Base-by-base conservation (phyloP, 78 protist genomes). In the Bigelowiella natans region DNA sequence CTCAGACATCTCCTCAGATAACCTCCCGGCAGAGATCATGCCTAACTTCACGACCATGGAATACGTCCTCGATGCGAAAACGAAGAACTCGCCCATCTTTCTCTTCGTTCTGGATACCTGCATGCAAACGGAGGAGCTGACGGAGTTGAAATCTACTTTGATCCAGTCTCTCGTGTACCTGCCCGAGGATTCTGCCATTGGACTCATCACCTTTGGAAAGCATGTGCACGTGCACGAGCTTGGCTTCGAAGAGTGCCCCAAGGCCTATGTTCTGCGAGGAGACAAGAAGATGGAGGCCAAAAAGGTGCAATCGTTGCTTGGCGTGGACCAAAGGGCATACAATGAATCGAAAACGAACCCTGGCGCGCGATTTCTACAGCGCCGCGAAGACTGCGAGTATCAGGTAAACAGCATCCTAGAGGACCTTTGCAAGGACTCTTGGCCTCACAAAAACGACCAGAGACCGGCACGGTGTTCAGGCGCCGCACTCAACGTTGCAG, bases 161-260 rank as follows among this genome's bases (percentile, higher is more conserved):
- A 38, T 94, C 83, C 93, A 92, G 95, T 94, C 95, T 36, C 93
- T 98, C 82, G 39, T 37, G 29, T 92, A 95, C 39, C 89, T 98
- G 31, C 98, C 99, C 18, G 94, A 89, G 39, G 89, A 95, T 82
- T 86, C 97, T 0, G 91, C 90, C 39, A 97, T 98, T 36, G 99
- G 98, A 30, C 93, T 98, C 51, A 95, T 98, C 88, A 98, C 99
- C 31, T 97, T 93, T 83, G 99, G 98, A 11, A 91, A 96, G 1
- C 95, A 93, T 82, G 97, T 95, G 39, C 89, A 73, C 63, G 29
- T 83, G 37, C 97, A 96, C 86, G 99, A 97, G 89, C 92, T 97
- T 2, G 95, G 95, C 37, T 93, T 28, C 37, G 95, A 92, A 37
- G 82, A 31, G 83, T 39, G 92, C 38, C 0, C 92, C 86, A 90